phyloP scores from a whole-genome alignment of 768 basidiomycete genomes.

The Rhizopogon roseolus region DNA sequence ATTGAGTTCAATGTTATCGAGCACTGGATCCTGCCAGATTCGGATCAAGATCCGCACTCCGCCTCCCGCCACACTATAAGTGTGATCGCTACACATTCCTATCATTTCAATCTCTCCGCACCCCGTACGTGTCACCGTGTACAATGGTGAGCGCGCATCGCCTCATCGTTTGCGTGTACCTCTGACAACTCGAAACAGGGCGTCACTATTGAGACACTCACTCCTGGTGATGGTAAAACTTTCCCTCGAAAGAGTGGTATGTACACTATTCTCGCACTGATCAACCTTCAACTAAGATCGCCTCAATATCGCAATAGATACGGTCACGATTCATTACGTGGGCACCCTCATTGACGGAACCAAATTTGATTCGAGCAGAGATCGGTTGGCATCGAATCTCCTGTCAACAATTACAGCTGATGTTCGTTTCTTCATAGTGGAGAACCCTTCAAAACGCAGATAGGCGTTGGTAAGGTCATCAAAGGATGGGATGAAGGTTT shows the following conservation, averaged over 20 bases:
- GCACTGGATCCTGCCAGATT: constrained; percentile 28
- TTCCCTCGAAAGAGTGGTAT: constrained; percentile 71
- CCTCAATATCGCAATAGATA: constrained; percentile 42
- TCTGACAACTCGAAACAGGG: constrained; percentile 41
- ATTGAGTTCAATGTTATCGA: constrained; percentile 8
- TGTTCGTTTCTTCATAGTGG: constrained; percentile 34
- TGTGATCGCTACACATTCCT: constrained; percentile 21
- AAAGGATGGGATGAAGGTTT: constrained; percentile 88
- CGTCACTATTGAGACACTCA: constrained; percentile 57
- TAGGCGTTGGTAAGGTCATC: constrained; percentile 81
- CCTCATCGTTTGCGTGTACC: not conserved
- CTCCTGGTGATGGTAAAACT: constrained; percentile 54
- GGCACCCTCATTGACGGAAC: constrained; percentile 63
- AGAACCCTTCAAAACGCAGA: constrained; percentile 59
- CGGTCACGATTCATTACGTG: constrained; percentile 73
- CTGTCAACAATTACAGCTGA: not conserved
- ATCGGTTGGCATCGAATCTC: constrained; percentile 47
- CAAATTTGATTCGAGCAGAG: constrained; percentile 72
- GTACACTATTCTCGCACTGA: constrained; percentile 23
- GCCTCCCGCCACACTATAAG: constrained; percentile 44
- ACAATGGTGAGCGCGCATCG: constrained; percentile 24
- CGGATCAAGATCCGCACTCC: constrained; percentile 79
- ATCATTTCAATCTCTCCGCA: constrained; percentile 16
- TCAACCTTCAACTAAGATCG: constrained; percentile 10
- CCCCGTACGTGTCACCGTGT: constrained; percentile 22